Evolutionary conservation across 2,329 filamentous ascomycete genomes (phyloP).

Genomic region (Penicillium sp.): DNA sequence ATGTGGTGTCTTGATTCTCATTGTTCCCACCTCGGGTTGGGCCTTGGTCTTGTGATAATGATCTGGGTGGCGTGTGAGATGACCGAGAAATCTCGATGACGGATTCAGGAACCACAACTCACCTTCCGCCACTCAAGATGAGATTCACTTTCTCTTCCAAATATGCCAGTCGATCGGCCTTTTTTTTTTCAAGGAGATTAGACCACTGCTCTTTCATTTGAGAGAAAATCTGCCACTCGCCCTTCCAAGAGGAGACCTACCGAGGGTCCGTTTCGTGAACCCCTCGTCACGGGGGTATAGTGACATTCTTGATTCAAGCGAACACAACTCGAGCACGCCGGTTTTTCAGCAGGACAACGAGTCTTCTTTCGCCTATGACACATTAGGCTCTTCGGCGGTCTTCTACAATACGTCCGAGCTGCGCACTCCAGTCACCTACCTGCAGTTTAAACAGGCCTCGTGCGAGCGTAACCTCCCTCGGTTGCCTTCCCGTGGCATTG

Average conservation of each 20-base stretch:
- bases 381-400: neutral
- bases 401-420: too few species aligned
- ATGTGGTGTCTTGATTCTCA: conserved; percentile 13
- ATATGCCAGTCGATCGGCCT: conserved; percentile 49
- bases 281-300: conserved; percentile 36
- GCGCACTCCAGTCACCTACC: conserved; percentile 28
- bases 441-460: conserved; percentile 42
- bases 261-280: conserved; percentile 40
- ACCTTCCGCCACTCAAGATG: conserved; percentile 42
- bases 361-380: conserved; percentile 44
- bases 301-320: conserved; percentile 46
- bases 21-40: conserved; percentile 1
- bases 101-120: neutral
- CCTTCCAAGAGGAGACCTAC: conserved; percentile 23
- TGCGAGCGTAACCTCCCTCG: conserved; percentile 31
- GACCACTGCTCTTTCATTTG: neutral
- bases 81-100: too few species aligned
- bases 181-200: too few species aligned
- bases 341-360: conserved; percentile 49
- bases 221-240: too few species aligned
- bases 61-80: conserved; percentile 14
- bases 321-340: conserved; percentile 47
- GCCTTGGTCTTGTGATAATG: conserved; percentile 8
- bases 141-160: conserved; percentile 50
- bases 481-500: conserved; percentile 25